Percentiles rank a stretch among this genome's conserved stretches.
Conservation (phyloP, 2,329 filamentous ascomycete species). For the Teratosphaeriaceae sp. region DNA sequence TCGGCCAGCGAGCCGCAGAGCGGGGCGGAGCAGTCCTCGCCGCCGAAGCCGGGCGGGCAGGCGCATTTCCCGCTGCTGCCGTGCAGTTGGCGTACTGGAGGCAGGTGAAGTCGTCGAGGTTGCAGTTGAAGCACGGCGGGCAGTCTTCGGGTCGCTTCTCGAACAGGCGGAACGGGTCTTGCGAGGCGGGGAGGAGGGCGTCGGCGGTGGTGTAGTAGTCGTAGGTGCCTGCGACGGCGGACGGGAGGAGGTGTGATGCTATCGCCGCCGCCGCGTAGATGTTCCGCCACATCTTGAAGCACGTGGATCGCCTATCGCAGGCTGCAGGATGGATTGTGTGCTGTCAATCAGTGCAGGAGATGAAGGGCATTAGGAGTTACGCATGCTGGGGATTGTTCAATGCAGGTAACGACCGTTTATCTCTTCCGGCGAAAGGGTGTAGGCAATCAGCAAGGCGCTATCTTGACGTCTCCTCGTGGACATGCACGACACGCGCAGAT, state of each 20-base stretch:
- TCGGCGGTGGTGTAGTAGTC: conserved; percentile 25
- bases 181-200: conserved; percentile 19
- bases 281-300: conserved; percentile 20
- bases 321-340: not conserved
- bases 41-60: conserved; percentile 87
- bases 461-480: too few species aligned
- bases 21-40: conserved; percentile 85
- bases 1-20: conserved; percentile 84
- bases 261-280: conserved; percentile 15
- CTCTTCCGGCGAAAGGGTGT: too few species aligned
- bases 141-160: conserved; percentile 69
- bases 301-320: not conserved
- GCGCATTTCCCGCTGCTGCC: conserved; percentile 84
- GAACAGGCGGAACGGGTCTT: conserved; percentile 52
- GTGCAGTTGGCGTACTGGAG: conserved; percentile 88
- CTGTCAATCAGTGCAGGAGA: too few species aligned
- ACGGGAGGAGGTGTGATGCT: conserved; percentile 19
- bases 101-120: conserved; percentile 85
- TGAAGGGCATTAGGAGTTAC: too few species aligned
- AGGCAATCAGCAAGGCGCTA: too few species aligned
- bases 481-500: too few species aligned
- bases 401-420: too few species aligned
- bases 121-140: conserved; percentile 95
- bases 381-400: too few species aligned
- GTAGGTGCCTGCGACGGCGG: conserved; percentile 15